Conservation (phyloP, 2,329 filamentous ascomycete genomes). For the Zasmidium cellare region DNA sequence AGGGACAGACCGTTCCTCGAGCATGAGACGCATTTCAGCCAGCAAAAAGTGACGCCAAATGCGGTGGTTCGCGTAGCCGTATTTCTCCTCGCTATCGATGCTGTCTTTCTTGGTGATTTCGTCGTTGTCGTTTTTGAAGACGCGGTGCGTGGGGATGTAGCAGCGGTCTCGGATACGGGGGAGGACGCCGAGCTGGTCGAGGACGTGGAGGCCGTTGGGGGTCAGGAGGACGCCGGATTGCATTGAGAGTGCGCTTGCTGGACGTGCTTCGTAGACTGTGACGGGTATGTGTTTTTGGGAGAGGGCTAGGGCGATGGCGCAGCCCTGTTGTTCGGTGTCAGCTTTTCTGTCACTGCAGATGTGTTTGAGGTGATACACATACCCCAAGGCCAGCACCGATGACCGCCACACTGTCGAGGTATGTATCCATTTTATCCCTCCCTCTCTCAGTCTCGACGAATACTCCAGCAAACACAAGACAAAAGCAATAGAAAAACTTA, state of each 20-base stretch:
- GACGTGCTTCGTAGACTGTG: constrained; percentile 24
- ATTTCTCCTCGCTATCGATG: constrained; percentile 38
- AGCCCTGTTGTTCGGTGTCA: constrained; percentile 18
- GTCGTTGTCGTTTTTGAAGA: constrained; percentile 44
- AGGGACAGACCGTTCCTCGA: constrained; percentile 42
- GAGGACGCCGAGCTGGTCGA: constrained; percentile 55
- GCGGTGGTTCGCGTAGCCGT: constrained; percentile 47
- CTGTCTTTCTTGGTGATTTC: constrained; percentile 23
- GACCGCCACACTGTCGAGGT: constrained; percentile 17
- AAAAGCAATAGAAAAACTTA: too few species aligned
- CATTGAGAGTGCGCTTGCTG: constrained; percentile 11
- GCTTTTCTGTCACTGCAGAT: neutral
- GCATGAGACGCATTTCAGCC: constrained; percentile 46
- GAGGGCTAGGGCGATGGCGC: constrained; percentile 24
- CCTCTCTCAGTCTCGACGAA: too few species aligned
- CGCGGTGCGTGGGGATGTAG: constrained; percentile 54
- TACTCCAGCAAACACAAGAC: too few species aligned
- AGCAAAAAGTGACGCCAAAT: constrained; percentile 57
- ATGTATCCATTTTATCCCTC: constrained; percentile 9
- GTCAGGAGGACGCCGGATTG: constrained; percentile 53
- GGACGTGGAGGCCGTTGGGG: constrained; percentile 57
- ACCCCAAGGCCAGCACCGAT: constrained; percentile 24
- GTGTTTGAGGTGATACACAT: neutral
- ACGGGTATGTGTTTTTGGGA: constrained; percentile 20
- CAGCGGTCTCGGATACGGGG: constrained; percentile 45